phyloP scores from a whole-genome alignment of 495 filamentous ascomycete genomes.

The Neohortaea acidophila region DNA sequence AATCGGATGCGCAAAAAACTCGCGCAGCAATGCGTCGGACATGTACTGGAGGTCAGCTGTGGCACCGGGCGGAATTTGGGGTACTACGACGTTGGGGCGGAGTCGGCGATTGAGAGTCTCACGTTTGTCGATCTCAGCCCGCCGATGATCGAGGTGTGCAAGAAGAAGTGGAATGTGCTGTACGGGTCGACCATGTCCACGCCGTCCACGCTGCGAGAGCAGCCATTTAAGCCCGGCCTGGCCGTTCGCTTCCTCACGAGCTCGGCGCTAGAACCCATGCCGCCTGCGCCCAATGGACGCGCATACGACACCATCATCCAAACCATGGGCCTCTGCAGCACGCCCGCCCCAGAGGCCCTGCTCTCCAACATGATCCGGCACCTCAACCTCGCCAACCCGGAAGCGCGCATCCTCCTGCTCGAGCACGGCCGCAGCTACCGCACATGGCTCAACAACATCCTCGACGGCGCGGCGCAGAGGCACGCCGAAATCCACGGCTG shows the following conservation, averaged over 20 bases:
- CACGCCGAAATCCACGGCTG: conserved; percentile 83
- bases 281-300: conserved; percentile 17
- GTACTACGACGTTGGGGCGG: conserved; percentile 44
- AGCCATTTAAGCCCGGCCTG: conserved; percentile 4
- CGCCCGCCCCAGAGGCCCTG: conserved; percentile 52
- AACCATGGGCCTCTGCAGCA: conserved; percentile 87
- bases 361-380: conserved; percentile 27
- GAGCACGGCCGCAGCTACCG: conserved; percentile 80
- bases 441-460: conserved; percentile 56
- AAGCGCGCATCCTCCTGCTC: conserved; percentile 54
- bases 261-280: conserved; percentile 22
- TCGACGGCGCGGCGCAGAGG: conserved; percentile 60
- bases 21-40: conserved; percentile 43
- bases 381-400: conserved; percentile 8
- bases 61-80: conserved; percentile 80
- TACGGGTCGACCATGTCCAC: conserved; percentile 18
- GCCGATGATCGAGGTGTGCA: conserved; percentile 47
- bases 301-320: conserved; percentile 79
- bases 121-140: conserved; percentile 50
- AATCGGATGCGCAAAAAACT: conserved; percentile 42
- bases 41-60: conserved; percentile 78
- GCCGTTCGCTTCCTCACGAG: conserved; percentile 27
- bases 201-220: neutral
- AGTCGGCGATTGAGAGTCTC: conserved; percentile 27
- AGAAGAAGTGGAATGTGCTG: conserved; percentile 39